Conservation (phyloP, 129 eudicot genomes). For the Pulicaria dysenterica region DNA sequence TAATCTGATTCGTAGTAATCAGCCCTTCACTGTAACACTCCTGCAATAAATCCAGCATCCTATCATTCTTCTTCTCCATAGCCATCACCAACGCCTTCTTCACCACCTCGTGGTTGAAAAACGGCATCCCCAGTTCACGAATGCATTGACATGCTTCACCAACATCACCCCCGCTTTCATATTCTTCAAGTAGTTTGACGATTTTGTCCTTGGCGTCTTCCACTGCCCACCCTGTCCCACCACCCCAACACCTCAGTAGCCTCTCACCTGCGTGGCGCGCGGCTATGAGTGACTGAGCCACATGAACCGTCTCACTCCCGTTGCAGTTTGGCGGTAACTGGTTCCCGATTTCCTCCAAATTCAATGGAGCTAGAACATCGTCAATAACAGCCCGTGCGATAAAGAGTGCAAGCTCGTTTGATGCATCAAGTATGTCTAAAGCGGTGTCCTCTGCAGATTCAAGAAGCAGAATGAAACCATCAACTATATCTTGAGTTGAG, state of each 20-base stretch:
- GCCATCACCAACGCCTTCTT: slow-evolving; percentile 93
- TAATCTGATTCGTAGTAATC: slow-evolving; percentile 90
- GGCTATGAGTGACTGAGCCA: slow-evolving; percentile 61
- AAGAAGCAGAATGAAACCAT: slow-evolving; percentile 67
- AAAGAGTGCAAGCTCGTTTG: slow-evolving; percentile 73
- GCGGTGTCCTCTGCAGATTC: slow-evolving; percentile 90
- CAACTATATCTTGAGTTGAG: slow-evolving; percentile 76
- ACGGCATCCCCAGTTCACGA: slow-evolving; percentile 87
- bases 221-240: slow-evolving; percentile 96
- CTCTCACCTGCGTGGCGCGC: slow-evolving; percentile 93
- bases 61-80: slow-evolving; percentile 92
- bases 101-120: slow-evolving; percentile 93
- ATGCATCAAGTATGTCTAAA: slow-evolving; percentile 77
- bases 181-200: slow-evolving; percentile 76
- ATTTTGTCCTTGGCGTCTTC: slow-evolving; percentile 93
- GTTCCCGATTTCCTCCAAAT: slow-evolving; percentile 64
- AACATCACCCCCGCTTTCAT: slow-evolving; percentile 73
- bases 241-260: slow-evolving; percentile 89
- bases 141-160: slow-evolving; percentile 85
- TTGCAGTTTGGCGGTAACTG: slow-evolving; percentile 56
- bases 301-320: slow-evolving; percentile 66
- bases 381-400: slow-evolving; percentile 84
- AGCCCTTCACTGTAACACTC: slow-evolving; percentile 84
- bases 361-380: slow-evolving; percentile 78
- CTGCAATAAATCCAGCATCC: slow-evolving; percentile 77